phyloP scores from a whole-genome alignment of 23 red algal species.

The Gracilaria vermiculophylla region DNA sequence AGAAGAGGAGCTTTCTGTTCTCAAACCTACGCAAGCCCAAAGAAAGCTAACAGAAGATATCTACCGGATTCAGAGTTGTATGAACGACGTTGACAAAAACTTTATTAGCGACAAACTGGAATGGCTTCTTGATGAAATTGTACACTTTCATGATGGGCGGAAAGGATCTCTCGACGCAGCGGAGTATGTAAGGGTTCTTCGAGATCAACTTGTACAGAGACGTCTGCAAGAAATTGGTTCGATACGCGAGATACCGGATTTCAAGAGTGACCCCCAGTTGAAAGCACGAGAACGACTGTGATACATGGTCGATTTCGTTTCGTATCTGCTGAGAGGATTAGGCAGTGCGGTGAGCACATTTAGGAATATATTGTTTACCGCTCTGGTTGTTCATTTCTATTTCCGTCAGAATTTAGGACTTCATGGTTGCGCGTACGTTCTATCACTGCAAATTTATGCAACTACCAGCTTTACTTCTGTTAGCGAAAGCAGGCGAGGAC shows the following conservation, averaged over 20 bases:
- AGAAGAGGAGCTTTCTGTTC: neutral
- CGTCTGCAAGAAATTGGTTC: neutral
- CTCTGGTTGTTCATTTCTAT: too few species aligned
- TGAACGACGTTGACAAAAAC: neutral
- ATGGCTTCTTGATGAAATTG: conserved; percentile 1
- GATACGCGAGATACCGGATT: neutral
- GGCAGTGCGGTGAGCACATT: too few species aligned
- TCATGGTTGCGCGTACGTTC: too few species aligned
- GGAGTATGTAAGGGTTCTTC: conserved; percentile 13
- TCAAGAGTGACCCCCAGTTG: neutral
- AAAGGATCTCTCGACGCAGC: neutral
- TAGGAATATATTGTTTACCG: too few species aligned
- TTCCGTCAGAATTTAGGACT: too few species aligned
- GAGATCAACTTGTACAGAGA: neutral
- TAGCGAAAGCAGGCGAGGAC: too few species aligned
- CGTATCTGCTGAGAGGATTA: too few species aligned
- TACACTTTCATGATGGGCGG: neutral
- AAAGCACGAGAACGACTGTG: neutral
- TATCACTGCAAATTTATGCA: too few species aligned
- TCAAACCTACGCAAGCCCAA: neutral
- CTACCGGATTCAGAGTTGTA: neutral
- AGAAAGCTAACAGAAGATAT: neutral
- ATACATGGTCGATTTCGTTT: neutral
- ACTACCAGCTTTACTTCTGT: too few species aligned
- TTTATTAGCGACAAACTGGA: neutral